These are phyloP conservation scores for Spergularia bocconei DNA, from an alignment of 148 eudicot species.

Conservation along the genomic window DNA sequence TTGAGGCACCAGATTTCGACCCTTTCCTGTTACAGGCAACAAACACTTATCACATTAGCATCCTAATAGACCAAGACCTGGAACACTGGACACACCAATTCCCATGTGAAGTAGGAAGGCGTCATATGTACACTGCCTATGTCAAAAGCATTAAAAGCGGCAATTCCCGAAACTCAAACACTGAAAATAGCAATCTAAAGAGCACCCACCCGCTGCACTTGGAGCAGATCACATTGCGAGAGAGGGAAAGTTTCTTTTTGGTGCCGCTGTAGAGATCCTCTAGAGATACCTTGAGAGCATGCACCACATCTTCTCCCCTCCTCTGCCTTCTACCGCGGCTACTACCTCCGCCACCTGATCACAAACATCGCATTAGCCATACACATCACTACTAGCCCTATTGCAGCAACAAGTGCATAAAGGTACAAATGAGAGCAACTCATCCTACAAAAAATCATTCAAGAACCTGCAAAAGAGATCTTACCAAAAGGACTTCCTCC, in stretches of 20 bases:
- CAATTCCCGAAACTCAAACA: no score
- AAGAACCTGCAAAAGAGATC: neutral
- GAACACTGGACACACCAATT: neutral
- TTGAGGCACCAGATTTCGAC: conserved; percentile 76
- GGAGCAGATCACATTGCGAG: conserved; percentile 54
- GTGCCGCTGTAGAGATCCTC: conserved; percentile 65
- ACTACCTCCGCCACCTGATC: conserved; percentile 54
- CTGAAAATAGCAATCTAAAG: no score
- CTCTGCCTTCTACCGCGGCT: conserved; percentile 70
- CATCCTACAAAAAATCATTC: neutral
- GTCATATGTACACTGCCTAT: neutral
- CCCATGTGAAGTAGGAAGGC: neutral
- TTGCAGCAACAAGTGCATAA: neutral
- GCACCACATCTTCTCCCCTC: conserved; percentile 72
- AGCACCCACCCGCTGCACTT: conserved; percentile 49
- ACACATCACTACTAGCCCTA: neutral
- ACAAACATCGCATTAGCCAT: neutral
- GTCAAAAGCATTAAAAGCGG: neutral
- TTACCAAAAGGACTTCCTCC: conserved; percentile 67
- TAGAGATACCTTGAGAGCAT: conserved; percentile 71
- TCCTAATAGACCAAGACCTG: neutral
- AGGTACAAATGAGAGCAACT: neutral
- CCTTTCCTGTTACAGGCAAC: conserved; percentile 44
- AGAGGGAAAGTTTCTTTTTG: conserved; percentile 64
- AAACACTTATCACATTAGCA: neutral